These are phyloP conservation scores for Globisporangium nunn DNA, from an alignment of 352 stramenopile genomes.

Conservation along the genomic window DNA sequence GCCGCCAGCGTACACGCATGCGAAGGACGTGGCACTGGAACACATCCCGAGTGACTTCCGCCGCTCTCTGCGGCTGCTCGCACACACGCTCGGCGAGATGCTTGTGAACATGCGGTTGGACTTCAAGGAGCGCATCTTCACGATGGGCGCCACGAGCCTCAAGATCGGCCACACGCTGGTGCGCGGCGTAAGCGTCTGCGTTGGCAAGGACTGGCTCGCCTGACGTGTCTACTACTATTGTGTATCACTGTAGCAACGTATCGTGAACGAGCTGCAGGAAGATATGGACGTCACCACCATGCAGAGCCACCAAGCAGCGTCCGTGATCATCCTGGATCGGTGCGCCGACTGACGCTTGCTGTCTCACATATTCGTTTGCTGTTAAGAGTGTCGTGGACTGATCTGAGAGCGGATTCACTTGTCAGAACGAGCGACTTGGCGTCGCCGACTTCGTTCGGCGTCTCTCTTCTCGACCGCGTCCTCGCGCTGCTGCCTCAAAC, in stretches of 20 bases:
- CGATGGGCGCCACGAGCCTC: conserved; percentile 57
- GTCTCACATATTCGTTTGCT: neutral
- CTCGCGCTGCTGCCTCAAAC: conserved; percentile 57
- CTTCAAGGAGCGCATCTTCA: conserved; percentile 64
- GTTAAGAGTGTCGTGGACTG: neutral
- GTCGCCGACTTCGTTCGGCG: conserved; percentile 53
- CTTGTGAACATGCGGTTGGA: conserved; percentile 40
- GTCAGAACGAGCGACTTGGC: conserved; percentile 59
- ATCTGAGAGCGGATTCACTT: neutral
- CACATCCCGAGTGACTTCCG: conserved; percentile 60
- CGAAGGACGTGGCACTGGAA: conserved; percentile 58
- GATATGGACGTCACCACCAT: conserved; percentile 26
- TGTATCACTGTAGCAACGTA: conserved; percentile 25
- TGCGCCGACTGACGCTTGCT: conserved; percentile 13
- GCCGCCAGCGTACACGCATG: conserved; percentile 32
- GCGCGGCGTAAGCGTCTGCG: neutral
- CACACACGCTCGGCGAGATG: conserved; percentile 55
- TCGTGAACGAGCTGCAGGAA: conserved; percentile 52
- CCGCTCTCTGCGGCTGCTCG: conserved; percentile 55
- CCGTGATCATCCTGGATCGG: conserved; percentile 64
- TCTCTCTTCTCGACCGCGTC: conserved; percentile 63
- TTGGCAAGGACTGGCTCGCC: no score
- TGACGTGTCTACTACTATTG: no score
- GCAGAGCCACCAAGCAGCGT: conserved; percentile 36
- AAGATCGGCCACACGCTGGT: conserved; percentile 79